These are phyloP conservation scores for Graphium sp. DNA, from an alignment of 2,329 filamentous ascomycete genomes.

Conservation along the genomic window DNA sequence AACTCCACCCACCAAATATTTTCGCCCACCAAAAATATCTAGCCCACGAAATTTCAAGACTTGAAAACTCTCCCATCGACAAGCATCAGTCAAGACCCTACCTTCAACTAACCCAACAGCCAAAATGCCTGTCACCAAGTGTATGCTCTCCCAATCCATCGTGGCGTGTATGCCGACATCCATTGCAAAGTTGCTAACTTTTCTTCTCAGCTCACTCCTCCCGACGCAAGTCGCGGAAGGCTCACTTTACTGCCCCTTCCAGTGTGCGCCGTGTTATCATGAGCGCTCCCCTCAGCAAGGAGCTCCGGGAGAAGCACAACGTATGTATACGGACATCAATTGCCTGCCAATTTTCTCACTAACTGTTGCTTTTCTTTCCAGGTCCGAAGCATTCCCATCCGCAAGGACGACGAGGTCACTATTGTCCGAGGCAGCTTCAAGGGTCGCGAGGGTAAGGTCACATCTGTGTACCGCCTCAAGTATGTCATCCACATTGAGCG, in stretches of 20 bases:
- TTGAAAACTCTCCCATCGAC: no score
- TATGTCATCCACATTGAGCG: constrained; percentile 96
- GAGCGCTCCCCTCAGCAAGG: constrained; percentile 89
- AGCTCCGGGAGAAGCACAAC: constrained; percentile 98
- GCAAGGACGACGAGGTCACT: constrained; percentile 91
- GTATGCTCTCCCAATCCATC: no score
- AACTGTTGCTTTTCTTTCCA: constrained; percentile 19
- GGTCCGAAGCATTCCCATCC: constrained; percentile 91
- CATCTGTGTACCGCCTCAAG: constrained; percentile 94
- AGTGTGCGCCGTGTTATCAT: constrained; percentile 91
- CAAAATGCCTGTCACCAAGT: no score
- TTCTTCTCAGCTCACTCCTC: constrained; percentile 65
- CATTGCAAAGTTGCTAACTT: no score
- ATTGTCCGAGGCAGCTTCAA: constrained; percentile 90
- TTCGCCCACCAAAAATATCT: no score
- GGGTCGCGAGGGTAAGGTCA: constrained; percentile 97
- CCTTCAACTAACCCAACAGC: no score
- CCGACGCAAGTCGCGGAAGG: constrained; percentile 97
- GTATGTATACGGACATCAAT: constrained; percentile 35
- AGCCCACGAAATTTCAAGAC: no score
- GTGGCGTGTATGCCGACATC: no score
- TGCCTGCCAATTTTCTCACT: neutral
- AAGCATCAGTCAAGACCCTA: no score
- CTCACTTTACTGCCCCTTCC: constrained; percentile 92
- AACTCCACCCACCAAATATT: no score